These are phyloP conservation scores for Botryotinia globosa DNA, from an alignment of 2,329 filamentous ascomycete genomes.

Conservation along the genomic window DNA sequence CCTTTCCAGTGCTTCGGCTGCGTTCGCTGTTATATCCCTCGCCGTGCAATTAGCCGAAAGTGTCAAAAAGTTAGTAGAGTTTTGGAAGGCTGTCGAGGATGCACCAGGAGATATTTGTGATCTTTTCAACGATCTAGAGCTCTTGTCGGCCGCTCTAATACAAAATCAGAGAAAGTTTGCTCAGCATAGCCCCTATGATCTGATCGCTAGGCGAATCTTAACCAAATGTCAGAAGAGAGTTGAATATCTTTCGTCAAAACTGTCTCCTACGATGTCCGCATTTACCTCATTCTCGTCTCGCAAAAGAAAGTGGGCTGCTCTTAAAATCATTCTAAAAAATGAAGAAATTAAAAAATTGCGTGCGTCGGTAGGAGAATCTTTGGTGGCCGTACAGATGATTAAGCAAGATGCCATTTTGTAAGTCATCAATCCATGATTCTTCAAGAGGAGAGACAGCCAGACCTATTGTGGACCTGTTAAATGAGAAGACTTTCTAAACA, in stretches of 20 bases:
- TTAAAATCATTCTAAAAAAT: neutral
- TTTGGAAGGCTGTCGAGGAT: conserved; percentile 7
- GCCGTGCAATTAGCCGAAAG: neutral
- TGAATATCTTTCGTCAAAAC: neutral
- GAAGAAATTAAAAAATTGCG: conserved; percentile 3
- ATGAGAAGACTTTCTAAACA: neutral
- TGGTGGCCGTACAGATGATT: neutral
- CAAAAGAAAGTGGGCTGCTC: neutral
- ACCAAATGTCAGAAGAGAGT: conserved; percentile 2
- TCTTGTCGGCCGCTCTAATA: neutral
- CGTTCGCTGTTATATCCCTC: conserved; percentile 4
- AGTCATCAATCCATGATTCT: neutral
- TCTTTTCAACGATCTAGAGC: neutral
- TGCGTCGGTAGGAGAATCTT: neutral
- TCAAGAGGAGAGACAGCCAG: neutral
- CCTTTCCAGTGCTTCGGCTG: conserved; percentile 14
- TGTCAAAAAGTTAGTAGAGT: neutral
- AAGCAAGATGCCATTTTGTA: conserved; percentile 1
- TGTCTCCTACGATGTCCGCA: neutral
- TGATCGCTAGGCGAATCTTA: neutral
- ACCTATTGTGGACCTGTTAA: neutral
- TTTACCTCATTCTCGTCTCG: neutral
- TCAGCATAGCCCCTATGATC: neutral
- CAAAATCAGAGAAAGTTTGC: neutral
- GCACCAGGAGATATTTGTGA: neutral